Evolutionary conservation across 1,284 basidiomycete species (phyloP).

Genomic region (Abortiporus biennis): DNA sequence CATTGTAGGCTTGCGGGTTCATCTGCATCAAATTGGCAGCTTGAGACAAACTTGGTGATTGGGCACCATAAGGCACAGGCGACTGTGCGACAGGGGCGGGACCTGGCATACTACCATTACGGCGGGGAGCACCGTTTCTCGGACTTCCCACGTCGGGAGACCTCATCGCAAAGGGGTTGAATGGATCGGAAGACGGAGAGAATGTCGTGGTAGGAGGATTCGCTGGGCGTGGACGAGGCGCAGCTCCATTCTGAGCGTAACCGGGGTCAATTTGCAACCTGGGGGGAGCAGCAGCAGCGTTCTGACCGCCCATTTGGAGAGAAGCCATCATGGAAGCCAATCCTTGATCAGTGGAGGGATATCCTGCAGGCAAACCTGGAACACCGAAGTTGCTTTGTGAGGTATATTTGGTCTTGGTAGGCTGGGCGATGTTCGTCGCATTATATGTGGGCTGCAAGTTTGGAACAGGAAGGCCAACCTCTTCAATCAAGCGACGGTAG

Average conservation of each 20-base stretch:
- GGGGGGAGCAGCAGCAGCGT: conserved; percentile 71
- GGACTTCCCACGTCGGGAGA: conserved; percentile 53
- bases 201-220: conserved; percentile 49
- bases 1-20: conserved; percentile 56
- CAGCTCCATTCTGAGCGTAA: conserved; percentile 33
- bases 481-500: conserved; percentile 90
- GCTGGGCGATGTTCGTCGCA: conserved; percentile 47
- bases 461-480: conserved; percentile 87
- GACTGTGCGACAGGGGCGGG: conserved; percentile 24
- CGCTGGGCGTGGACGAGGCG: conserved; percentile 42
- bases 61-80: conserved; percentile 49
- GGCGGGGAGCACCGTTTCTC: conserved; percentile 42
- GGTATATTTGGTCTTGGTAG: conserved; percentile 57
- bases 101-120: conserved; percentile 37
- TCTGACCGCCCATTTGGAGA: conserved; percentile 80
- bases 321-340: conserved; percentile 86
- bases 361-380: conserved; percentile 69
- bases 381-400: conserved; percentile 54
- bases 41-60: conserved; percentile 53
- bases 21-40: conserved; percentile 54
- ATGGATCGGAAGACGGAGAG: conserved; percentile 63
- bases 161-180: conserved; percentile 68
- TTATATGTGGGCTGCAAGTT: conserved; percentile 77
- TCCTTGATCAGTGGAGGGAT: conserved; percentile 75
- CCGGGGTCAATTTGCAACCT: conserved; percentile 65